Evolutionary conservation across 495 filamentous ascomycete genomes (phyloP).

Genomic region (Neurospora sp.): DNA sequence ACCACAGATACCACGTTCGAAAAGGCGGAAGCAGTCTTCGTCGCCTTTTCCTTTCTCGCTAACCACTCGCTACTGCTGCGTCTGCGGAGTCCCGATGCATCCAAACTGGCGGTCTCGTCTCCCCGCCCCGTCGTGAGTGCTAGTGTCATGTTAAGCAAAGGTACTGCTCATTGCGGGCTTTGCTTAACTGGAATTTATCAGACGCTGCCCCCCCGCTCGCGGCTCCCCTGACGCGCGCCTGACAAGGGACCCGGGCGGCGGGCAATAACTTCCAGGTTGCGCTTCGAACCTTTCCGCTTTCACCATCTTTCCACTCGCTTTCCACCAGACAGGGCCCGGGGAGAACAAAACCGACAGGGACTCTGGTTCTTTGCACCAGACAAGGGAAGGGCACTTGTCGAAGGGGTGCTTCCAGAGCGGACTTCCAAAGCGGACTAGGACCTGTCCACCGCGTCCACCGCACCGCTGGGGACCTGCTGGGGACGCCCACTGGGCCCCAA

Average conservation of each 20-base stretch:
- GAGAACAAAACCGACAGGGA: background rate
- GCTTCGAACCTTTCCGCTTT: background rate
- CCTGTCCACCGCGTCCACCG: background rate
- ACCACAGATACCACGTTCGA: background rate
- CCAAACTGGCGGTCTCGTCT: constrained; percentile 19
- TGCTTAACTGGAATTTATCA: background rate
- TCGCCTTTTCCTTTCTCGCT: background rate
- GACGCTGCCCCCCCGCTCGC: background rate
- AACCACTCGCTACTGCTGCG: constrained; percentile 1
- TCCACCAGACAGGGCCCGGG: background rate
- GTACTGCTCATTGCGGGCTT: background rate
- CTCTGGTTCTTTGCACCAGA: background rate
- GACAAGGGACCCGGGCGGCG: background rate
- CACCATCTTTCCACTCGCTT: background rate
- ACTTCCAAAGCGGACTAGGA: background rate
- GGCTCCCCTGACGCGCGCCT: background rate
- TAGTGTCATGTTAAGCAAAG: constrained; percentile 2
- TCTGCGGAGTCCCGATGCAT: constrained; percentile 9
- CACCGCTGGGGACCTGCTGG: background rate
- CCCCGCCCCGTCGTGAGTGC: constrained; percentile 17
- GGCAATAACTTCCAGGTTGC: background rate
- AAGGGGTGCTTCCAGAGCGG: background rate
- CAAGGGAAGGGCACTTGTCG: background rate
- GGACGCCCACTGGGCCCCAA: background rate
- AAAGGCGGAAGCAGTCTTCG: background rate